These are phyloP conservation scores for Carallia brachiata DNA, from an alignment of 345 rosid species.

Conservation along the genomic window DNA sequence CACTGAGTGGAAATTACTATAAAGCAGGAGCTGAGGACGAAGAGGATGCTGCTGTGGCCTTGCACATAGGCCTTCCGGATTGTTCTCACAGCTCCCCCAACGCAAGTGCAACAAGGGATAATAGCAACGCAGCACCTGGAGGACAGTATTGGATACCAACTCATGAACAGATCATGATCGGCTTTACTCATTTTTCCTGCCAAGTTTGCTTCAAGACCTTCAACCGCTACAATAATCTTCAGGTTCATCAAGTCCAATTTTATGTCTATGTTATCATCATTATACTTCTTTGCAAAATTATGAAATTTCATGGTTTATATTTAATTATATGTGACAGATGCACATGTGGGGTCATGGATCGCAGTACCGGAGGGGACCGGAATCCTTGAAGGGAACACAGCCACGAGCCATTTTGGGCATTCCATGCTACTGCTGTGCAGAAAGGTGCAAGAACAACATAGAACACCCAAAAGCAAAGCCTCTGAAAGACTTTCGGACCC, in stretches of 20 bases:
- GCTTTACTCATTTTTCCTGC: conserved; percentile 80
- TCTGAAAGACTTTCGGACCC: conserved; percentile 75
- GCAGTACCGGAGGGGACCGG: conserved; percentile 72
- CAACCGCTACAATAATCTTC: conserved; percentile 95
- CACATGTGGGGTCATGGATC: conserved; percentile 99
- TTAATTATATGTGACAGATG: conserved; percentile 43
- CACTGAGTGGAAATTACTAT: conserved; percentile 20
- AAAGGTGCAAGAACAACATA: conserved; percentile 84
- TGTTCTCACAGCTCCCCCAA: conserved; percentile 16
- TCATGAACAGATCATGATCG: conserved; percentile 67
- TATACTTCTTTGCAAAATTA: background rate
- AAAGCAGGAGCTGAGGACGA: conserved; percentile 23
- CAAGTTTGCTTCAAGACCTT: conserved; percentile 85
- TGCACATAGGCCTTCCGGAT: conserved; percentile 74
- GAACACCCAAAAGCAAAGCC: conserved; percentile 73
- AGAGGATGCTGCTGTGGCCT: conserved; percentile 57
- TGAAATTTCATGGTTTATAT: background rate
- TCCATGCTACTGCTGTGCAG: conserved; percentile 83
- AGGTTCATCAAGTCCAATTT: conserved; percentile 38
- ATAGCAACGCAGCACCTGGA: conserved; percentile 26
- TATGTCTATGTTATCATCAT: background rate
- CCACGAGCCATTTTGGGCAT: conserved; percentile 67
- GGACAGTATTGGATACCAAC: conserved; percentile 79
- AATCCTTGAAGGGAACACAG: conserved; percentile 66
- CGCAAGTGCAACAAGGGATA: conserved; percentile 17